Conservation (phyloP, 169 alveolate species). For the Plasmodium knowlesi region DNA sequence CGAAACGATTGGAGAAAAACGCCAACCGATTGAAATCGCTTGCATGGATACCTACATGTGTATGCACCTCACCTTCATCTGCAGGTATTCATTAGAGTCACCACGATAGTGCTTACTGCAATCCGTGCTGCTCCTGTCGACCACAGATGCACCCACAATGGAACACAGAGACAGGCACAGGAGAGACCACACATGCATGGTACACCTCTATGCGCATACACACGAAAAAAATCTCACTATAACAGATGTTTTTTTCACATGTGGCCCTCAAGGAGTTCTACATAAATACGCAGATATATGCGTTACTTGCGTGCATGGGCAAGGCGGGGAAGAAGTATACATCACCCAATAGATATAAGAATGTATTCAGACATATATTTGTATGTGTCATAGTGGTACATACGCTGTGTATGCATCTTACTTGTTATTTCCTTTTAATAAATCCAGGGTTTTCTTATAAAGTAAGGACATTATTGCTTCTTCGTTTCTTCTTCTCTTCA, state of each 20-base stretch:
- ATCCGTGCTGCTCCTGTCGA: too few species aligned
- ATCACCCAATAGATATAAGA: background rate
- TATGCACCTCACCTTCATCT: too few species aligned
- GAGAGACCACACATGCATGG: background rate
- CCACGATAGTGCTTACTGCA: too few species aligned
- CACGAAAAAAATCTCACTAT: background rate
- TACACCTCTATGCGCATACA: background rate
- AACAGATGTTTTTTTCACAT: background rate
- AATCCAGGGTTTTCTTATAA: conserved; percentile 39
- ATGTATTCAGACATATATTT: background rate
- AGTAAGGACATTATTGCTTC: conserved; percentile 26
- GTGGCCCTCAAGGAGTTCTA: background rate
- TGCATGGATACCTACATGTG: background rate
- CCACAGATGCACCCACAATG: background rate
- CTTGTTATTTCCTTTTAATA: conserved; percentile 40
- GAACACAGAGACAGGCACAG: background rate
- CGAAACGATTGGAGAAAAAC: background rate
- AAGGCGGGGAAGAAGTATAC: background rate
- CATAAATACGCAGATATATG: background rate
- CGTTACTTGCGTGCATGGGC: background rate
- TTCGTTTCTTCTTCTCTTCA: background rate
- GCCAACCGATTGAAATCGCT: background rate
- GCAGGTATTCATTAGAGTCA: too few species aligned
- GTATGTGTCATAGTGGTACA: background rate
- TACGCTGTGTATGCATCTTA: conserved; percentile 14